phyloP scores from a whole-genome alignment of 495 filamentous ascomycete species.

The Aspergillus heteromorphus region DNA sequence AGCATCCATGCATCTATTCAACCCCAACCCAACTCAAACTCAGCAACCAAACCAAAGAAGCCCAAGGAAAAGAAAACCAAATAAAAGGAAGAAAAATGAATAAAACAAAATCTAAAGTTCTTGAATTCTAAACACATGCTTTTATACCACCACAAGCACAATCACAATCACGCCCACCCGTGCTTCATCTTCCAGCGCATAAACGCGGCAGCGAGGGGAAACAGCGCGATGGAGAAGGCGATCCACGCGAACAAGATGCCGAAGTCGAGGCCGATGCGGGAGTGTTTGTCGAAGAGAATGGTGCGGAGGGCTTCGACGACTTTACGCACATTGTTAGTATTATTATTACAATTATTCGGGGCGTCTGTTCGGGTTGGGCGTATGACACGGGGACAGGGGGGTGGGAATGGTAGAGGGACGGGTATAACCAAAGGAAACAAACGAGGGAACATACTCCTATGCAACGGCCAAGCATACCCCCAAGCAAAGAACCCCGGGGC shows the following conservation, averaged over 20 bases:
- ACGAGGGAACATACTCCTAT: constrained; percentile 44
- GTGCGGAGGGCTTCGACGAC: constrained; percentile 60
- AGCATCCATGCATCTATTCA: too few species aligned
- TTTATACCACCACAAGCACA: too few species aligned
- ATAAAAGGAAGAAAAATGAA: not conserved
- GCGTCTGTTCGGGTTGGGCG: too few species aligned
- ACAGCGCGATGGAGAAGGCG: constrained; percentile 49
- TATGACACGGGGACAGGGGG: too few species aligned
- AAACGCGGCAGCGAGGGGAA: constrained; percentile 56
- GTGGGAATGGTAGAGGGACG: too few species aligned
- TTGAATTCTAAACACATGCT: too few species aligned
- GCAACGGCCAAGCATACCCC: constrained; percentile 71
- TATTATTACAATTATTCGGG: not conserved
- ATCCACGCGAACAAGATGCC: constrained; percentile 59
- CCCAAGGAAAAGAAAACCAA: too few species aligned
- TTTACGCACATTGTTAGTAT: constrained; percentile 16
- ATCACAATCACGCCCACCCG: constrained; percentile 13
- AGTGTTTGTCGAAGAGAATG: constrained; percentile 59
- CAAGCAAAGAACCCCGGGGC: constrained; percentile 58
- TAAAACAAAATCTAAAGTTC: too few species aligned
- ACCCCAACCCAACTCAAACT: too few species aligned
- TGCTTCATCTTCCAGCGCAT: constrained; percentile 54
- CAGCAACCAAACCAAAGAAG: too few species aligned
- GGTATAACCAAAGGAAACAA: too few species aligned
- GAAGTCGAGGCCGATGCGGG: constrained; percentile 59